Base-by-base conservation (phyloP, 208 protist species). In the Phytomonas francai region DNA sequence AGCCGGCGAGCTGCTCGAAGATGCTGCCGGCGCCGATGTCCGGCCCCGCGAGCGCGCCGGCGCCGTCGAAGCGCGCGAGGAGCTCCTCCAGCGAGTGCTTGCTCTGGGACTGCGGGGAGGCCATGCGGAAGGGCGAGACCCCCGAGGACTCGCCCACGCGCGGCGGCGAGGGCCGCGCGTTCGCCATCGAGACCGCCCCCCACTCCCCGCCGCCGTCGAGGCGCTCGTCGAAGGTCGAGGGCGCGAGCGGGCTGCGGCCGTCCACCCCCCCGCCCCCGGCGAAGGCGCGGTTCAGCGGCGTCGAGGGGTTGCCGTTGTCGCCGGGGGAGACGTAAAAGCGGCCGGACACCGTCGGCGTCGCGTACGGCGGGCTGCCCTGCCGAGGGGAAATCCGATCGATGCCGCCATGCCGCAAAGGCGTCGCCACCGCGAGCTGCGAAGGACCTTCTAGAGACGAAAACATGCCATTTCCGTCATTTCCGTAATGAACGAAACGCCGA, bases 81-180 rank as follows among this genome's bases (percentile, higher is more conserved):
- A 87, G 67, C 49, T 83, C 79, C 27, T 81, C 81, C n/a, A 84
- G 65, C 30, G 72, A 76, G 19, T 82, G 66, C 56, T 79, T 81
- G 25, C 72, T 67, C 12, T 67, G 66, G 5, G 78, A 33, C 67
- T 87, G 81, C 34, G 81, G 81, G 3, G 81, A 86, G 28, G 77
- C 81, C 67, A 81, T 76, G 33, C 67, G 65, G 5, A 66, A 83
- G 61, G 68, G n/a, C n/a, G n/a, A n/a, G n/a, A n/a, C n/a, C n/a
- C n/a, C n/a, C n/a, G n/a, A n/a, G n/a, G n/a, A n/a, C n/a, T n/a
- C n/a, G n/a, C n/a, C n/a, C n/a, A n/a, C n/a, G n/a, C n/a, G n/a
- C n/a, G n/a, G n/a, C n/a, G n/a, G n/a, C n/a, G n/a, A n/a, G n/a
- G n/a, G n/a, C n/a, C n/a, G n/a, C n/a, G n/a, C n/a, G n/a, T n/a